Conservation (phyloP, 2,329 filamentous ascomycete species). For the Conoideocrella luteorostrata region DNA sequence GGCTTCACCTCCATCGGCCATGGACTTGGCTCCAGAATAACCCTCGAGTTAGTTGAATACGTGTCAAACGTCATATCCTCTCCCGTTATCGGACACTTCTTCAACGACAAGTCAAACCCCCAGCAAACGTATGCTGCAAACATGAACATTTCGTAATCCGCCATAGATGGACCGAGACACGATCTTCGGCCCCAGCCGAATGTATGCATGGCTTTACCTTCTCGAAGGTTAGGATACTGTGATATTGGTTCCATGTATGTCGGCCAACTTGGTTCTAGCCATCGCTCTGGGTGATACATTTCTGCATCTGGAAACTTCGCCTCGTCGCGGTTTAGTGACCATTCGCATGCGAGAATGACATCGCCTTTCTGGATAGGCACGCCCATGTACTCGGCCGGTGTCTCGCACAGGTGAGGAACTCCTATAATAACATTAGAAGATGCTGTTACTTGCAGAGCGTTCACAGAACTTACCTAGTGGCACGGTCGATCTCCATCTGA, state of each 20-base stretch:
- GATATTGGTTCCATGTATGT: slow-evolving; percentile 60
- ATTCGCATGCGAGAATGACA: slow-evolving; percentile 42
- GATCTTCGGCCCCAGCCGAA: slow-evolving; percentile 43
- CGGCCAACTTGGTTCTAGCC: slow-evolving; percentile 55
- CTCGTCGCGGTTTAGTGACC: slow-evolving; percentile 40
- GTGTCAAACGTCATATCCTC: slow-evolving; percentile 37
- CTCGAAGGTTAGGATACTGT: slow-evolving; percentile 55
- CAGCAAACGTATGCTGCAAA: slow-evolving; percentile 41
- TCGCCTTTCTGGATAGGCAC: slow-evolving; percentile 42
- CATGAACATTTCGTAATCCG: slow-evolving; percentile 51
- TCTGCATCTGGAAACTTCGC: neutral
- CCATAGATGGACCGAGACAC: neutral
- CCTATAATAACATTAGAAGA: slow-evolving; percentile 31
- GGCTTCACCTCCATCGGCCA: slow-evolving; percentile 40
- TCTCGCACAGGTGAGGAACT: slow-evolving; percentile 43
- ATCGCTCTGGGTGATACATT: slow-evolving; percentile 56
- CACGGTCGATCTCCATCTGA: slow-evolving; percentile 52
- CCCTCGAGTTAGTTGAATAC: slow-evolving; percentile 45
- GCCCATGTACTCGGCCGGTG: slow-evolving; percentile 38
- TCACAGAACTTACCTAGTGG: slow-evolving; percentile 28
- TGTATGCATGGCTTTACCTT: slow-evolving; percentile 51
- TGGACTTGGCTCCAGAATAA: slow-evolving; percentile 44
- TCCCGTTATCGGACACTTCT: slow-evolving; percentile 34
- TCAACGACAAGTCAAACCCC: slow-evolving; percentile 37
- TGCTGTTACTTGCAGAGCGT: too few relatives aligned